These are phyloP conservation scores for Nemophila menziesii DNA, from an alignment of 257 asterid species.

Conservation along the genomic window DNA sequence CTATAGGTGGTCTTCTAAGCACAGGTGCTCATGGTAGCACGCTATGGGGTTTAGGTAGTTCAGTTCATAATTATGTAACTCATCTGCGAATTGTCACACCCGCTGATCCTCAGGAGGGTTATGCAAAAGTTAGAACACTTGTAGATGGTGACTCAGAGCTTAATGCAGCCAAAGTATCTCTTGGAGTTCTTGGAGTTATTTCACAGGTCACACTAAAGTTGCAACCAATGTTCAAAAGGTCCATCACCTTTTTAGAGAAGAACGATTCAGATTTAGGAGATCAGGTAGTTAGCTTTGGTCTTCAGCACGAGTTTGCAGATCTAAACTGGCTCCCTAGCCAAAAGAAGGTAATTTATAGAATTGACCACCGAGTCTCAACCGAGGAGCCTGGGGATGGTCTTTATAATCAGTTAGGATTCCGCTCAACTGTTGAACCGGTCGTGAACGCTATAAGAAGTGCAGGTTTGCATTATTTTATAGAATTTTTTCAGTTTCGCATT, in stretches of 20 bases:
- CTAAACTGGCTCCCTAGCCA: slow-evolving; percentile 37
- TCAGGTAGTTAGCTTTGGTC: slow-evolving; percentile 7
- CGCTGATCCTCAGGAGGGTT: slow-evolving; percentile 24
- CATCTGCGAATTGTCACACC: slow-evolving; percentile 39
- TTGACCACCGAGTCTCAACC: slow-evolving; percentile 34
- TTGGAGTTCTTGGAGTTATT: slow-evolving; percentile 64
- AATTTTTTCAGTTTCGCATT: background rate
- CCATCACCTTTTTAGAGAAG: slow-evolving; percentile 20
- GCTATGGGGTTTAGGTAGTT: slow-evolving; percentile 51
- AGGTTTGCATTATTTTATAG: too few relatives aligned
- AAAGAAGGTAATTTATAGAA: slow-evolving; percentile 27
- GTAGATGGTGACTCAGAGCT: slow-evolving; percentile 27
- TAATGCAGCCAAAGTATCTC: slow-evolving; percentile 49
- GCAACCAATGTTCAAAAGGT: slow-evolving; percentile 42
- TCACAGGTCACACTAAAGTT: slow-evolving; percentile 50
- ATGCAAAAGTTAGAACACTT: slow-evolving; percentile 27
- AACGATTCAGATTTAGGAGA: slow-evolving; percentile 32
- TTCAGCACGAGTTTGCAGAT: background rate
- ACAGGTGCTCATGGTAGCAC: slow-evolving; percentile 81
- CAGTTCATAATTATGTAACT: slow-evolving; percentile 42
- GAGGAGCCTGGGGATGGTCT: slow-evolving; percentile 33
- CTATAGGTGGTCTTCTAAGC: slow-evolving; percentile 49
- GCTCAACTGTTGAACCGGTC: slow-evolving; percentile 26
- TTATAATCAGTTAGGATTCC: slow-evolving; percentile 30
- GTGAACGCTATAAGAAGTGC: slow-evolving; percentile 18